Evolutionary conservation across 1,139 yeast genomes (phyloP).

Genomic region (Pichia sp.): DNA sequence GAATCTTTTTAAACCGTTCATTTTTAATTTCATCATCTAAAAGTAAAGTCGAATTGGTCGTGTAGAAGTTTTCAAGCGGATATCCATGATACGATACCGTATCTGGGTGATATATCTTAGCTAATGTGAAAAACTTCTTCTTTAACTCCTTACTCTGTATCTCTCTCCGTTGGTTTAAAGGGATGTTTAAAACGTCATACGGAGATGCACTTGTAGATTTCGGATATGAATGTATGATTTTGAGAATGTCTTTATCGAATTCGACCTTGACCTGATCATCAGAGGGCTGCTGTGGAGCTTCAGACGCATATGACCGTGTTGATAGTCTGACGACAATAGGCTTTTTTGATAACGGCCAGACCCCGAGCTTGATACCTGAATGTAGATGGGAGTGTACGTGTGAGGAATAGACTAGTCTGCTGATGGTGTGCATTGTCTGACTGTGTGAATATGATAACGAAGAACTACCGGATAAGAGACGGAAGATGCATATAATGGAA

Average conservation of each 20-base stretch:
- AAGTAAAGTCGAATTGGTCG: constrained; percentile 23
- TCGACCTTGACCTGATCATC: background rate
- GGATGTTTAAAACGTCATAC: constrained; percentile 65
- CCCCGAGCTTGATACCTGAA: too few species aligned
- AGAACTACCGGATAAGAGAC: too few species aligned
- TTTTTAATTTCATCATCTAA: constrained; percentile 43
- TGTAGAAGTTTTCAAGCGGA: constrained; percentile 12
- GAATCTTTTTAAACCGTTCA: constrained; percentile 65
- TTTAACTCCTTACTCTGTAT: constrained; percentile 39
- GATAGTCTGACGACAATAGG: too few species aligned
- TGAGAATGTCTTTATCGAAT: constrained; percentile 23
- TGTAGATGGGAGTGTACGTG: too few species aligned
- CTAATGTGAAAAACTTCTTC: constrained; percentile 56
- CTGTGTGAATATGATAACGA: too few species aligned
- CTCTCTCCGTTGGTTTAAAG: constrained; percentile 36
- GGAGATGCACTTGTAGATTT: constrained; percentile 56
- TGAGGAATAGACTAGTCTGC: too few species aligned
- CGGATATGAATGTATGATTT: constrained; percentile 49
- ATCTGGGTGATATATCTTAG: constrained; percentile 90
- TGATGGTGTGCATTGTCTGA: too few species aligned
- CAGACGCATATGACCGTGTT: background rate
- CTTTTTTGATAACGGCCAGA: background rate
- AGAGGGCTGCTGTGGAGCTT: background rate
- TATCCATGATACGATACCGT: constrained; percentile 31
- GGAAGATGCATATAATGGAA: too few species aligned